These are phyloP conservation scores for Oemleria cerasiformis DNA, from an alignment of 306 rosid species.

Conservation along the genomic window DNA sequence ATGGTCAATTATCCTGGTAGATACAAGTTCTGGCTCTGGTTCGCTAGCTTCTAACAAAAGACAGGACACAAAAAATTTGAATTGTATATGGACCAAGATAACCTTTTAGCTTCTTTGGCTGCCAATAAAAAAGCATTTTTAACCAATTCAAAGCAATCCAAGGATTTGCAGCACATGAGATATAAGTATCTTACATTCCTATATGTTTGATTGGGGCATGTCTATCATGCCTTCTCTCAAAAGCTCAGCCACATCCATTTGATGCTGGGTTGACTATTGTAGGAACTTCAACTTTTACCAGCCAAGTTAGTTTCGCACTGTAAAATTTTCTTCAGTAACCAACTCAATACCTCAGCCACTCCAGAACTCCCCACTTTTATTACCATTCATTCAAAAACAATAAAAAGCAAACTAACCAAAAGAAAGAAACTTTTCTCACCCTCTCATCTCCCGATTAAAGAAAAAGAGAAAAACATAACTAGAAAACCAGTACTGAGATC, in stretches of 20 bases:
- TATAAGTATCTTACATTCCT: neutral
- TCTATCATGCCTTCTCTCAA: neutral
- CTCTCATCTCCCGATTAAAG: neutral
- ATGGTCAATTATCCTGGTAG: neutral
- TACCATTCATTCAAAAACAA: too few species aligned
- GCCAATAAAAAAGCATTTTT: neutral
- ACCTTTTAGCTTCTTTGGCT: neutral
- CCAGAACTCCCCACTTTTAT: neutral
- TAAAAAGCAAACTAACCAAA: too few species aligned
- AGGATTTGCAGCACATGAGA: too few species aligned
- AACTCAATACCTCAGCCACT: neutral
- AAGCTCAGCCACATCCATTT: neutral
- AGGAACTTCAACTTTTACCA: neutral
- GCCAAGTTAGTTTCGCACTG: neutral
- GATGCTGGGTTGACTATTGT: neutral
- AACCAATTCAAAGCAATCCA: neutral
- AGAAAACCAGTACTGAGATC: neutral
- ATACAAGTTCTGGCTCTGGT: neutral
- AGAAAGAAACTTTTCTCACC: neutral
- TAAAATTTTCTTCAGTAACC: neutral
- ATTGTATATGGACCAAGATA: neutral
- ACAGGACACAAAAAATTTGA: neutral
- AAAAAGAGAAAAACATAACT: neutral
- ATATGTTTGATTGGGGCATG: neutral
- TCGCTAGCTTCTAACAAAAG: neutral